phyloP scores from a whole-genome alignment of 805 yeast genomes.

The Candida boidinii region DNA sequence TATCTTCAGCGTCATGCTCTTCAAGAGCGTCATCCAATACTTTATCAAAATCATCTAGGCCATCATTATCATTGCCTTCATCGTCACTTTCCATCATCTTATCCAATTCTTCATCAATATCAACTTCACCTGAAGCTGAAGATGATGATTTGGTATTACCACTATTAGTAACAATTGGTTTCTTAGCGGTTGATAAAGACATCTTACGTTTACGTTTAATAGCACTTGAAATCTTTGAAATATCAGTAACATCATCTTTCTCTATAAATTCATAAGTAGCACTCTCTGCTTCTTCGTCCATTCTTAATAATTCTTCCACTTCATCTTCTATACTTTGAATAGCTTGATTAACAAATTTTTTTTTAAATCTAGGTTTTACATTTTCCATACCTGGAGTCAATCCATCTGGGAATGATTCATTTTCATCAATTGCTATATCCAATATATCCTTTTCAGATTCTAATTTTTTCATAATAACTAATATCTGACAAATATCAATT shows the following conservation, averaged over 20 bases:
- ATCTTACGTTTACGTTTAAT: conserved; percentile 4
- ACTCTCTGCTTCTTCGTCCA: conserved; percentile 81
- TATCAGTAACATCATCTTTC: conserved; percentile 31
- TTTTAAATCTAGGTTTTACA: conserved; percentile 63
- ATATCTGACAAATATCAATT: conserved; percentile 77
- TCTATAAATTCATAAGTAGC: conserved; percentile 70
- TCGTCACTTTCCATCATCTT: conserved; percentile 16
- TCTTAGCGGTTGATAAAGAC: conserved; percentile 8
- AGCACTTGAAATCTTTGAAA: conserved; percentile 20
- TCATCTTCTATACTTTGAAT: conserved; percentile 71
- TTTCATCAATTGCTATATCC: conserved; percentile 33
- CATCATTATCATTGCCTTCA: too few relatives aligned
- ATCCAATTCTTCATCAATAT: conserved; percentile 27
- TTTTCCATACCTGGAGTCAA: conserved; percentile 72
- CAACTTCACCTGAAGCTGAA: conserved; percentile 13
- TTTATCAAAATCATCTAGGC: conserved; percentile 25
- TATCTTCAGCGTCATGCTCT: not conserved
- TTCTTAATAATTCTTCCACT: conserved; percentile 65
- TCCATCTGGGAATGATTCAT: conserved; percentile 59
- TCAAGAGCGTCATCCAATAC: not conserved
- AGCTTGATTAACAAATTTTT: conserved; percentile 59
- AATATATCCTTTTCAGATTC: conserved; percentile 36
- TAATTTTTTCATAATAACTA: conserved; percentile 57
- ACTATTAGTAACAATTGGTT: conserved; percentile 1
- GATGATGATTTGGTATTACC: not conserved